These are phyloP conservation scores for Zychaea mexicana DNA, from an alignment of 371 early-diverging fungal species.

Conservation along the genomic window DNA sequence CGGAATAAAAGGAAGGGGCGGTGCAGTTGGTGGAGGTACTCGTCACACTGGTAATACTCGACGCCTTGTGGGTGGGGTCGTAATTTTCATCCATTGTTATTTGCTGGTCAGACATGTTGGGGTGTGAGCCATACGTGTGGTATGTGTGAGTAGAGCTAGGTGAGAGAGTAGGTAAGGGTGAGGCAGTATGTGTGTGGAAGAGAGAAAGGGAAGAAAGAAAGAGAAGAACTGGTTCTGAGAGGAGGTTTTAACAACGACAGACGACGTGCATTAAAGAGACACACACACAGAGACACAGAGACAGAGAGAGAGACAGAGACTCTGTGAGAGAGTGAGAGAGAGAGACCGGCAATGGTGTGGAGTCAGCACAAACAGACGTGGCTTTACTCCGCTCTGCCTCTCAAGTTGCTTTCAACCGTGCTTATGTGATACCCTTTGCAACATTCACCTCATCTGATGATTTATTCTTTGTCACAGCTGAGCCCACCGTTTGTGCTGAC, in stretches of 20 bases:
- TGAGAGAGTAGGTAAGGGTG: no score
- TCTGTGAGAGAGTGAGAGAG: neutral
- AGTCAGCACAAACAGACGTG: conserved; percentile 13
- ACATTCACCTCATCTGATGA: neutral
- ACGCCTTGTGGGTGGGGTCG: conserved; percentile 18
- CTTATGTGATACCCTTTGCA: conserved; percentile 1
- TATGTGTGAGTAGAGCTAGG: neutral
- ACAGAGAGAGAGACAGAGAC: neutral
- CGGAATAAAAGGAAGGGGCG: conserved; percentile 22
- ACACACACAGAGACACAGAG: no score
- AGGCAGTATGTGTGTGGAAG: no score
- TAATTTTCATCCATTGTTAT: conserved; percentile 25
- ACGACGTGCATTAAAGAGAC: neutral
- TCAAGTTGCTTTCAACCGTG: neutral
- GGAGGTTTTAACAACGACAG: conserved; percentile 4
- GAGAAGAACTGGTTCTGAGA: conserved; percentile 9
- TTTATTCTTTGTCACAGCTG: neutral
- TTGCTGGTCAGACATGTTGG: neutral
- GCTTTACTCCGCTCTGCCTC: neutral
- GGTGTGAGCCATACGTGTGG: neutral
- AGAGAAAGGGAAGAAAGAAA: conserved; percentile 14
- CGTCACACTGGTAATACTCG: conserved; percentile 19
- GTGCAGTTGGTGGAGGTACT: conserved; percentile 17
- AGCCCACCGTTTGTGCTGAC: neutral
- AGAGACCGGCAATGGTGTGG: neutral